Percentiles rank a stretch among this genome's conserved stretches.
These are phyloP conservation scores for Cairneyella variabilis DNA, from an alignment of 495 filamentous ascomycete genomes.

Conservation along the genomic window DNA sequence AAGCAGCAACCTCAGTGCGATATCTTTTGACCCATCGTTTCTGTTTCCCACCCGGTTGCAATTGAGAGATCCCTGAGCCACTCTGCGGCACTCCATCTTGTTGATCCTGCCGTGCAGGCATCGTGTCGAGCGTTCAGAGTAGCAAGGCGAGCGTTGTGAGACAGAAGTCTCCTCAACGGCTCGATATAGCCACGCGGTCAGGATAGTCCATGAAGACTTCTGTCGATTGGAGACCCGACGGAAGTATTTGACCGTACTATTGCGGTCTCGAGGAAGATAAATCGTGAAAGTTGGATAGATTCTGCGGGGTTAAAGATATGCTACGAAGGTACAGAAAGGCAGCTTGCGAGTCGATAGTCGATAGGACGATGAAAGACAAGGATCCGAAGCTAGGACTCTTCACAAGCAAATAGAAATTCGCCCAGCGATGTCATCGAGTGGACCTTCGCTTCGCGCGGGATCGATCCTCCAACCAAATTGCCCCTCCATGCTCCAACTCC, in stretches of 20 bases:
- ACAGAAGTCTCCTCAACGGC: slow-evolving; percentile 54
- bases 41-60: slow-evolving; percentile 34
- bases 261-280: slow-evolving; percentile 3
- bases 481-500: too few relatives aligned
- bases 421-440: not conserved
- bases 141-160: slow-evolving; percentile 36
- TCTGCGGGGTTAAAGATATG: slow-evolving; percentile 20
- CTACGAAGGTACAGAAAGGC: slow-evolving; percentile 2
- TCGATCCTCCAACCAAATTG: too few relatives aligned
- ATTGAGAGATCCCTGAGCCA: slow-evolving; percentile 26
- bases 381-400: not conserved
- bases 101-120: slow-evolving; percentile 46
- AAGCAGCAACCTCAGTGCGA: slow-evolving; percentile 75
- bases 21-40: slow-evolving; percentile 68
- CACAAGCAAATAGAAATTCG: not conserved
- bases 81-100: slow-evolving; percentile 36
- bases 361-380: not conserved
- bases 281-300: not conserved
- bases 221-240: slow-evolving; percentile 7
- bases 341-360: not conserved
- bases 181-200: slow-evolving; percentile 53
- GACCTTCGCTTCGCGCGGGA: too few relatives aligned
- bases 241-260: slow-evolving; percentile 7
- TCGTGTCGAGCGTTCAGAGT: slow-evolving; percentile 35
- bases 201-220: slow-evolving; percentile 50